Evolutionary conservation across 139 green algal genomes (phyloP).

Genomic region (Pycnococcus provasolii): DNA sequence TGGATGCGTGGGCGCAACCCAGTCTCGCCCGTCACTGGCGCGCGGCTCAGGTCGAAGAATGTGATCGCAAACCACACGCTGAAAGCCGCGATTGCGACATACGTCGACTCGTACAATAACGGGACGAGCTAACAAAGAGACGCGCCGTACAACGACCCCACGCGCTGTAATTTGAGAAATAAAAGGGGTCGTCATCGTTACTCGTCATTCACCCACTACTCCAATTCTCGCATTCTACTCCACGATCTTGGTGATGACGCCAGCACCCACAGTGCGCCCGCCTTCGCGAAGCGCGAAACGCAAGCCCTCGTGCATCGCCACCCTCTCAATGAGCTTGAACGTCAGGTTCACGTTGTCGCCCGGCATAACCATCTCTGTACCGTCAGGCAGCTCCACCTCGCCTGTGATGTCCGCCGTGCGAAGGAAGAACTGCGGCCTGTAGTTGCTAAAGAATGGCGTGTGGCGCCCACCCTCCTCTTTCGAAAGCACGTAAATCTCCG

Average conservation of each 20-base stretch:
- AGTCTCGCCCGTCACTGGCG: no score
- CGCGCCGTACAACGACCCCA: no score
- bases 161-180: no score
- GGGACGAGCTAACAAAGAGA: no score
- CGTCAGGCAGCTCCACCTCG: conserved; percentile 66
- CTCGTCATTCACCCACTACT: no score
- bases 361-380: conserved; percentile 94
- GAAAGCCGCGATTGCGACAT: no score
- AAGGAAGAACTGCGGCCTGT: conserved; percentile 94
- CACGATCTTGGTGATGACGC: conserved; percentile 68
- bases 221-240: background rate
- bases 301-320: conserved; percentile 51
- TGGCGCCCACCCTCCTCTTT: conserved; percentile 98
- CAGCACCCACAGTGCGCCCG: conserved; percentile 85
- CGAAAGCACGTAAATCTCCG: conserved; percentile 85
- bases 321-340: conserved; percentile 68
- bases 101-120: no score
- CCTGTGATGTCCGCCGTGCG: conserved; percentile 89
- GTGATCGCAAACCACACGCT: no score
- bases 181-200: no score
- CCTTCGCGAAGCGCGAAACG: conserved; percentile 93
- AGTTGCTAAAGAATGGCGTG: conserved; percentile 96
- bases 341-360: conserved; percentile 84
- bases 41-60: no score
- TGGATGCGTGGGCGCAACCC: conserved; percentile 19